Base-by-base conservation (phyloP, 805 yeast species). In the Kluyveromyces wickerhamii region DNA sequence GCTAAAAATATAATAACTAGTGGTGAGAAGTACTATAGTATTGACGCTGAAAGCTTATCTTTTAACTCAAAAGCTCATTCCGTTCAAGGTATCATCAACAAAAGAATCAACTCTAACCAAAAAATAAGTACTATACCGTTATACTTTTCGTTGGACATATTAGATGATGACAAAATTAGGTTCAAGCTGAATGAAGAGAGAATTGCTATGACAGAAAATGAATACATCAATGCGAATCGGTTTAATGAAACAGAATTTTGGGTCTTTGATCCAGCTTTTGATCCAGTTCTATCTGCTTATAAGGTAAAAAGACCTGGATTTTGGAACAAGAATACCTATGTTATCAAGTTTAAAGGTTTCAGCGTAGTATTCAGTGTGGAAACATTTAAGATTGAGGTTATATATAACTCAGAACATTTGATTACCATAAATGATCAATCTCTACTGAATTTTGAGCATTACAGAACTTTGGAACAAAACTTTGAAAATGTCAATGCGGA, bases 391-490 rank as follows among this genome's bases (percentile, higher is more conserved):
- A 47, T 83, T 24, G 59, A 63, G 1, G 48, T 86, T 2, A 62
- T 37, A 15, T 62, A 71, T 35, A 56, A 73, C 2, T 71, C 66
- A 4, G 56, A 60, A 13, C 54, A 59, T 0, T 74, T 74, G 40
- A 45, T 86, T 9, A 60, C 72, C 1, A 50, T 88, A 13, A 92
- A 92, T 54, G 87, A 79, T 34, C 65, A 77, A 27, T 63, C 72
- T 21, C 70, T 85, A 30, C 59, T 92, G 39, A 89, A 89, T 50
- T 39, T 80, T n/a, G 99, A 92, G 55, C 96, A 89, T 49, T 71
- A 66, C 54, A 68, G 96, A 51, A 54, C 66, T 1, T 49, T 55
- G 40, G 69, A 64, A 6, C 57, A 60, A n/a, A 63, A 66, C 20
- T 54, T 56, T 4, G 50, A 54, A 9, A 66, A 72, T 22, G 42